Percentiles rank a stretch among this genome's conserved stretches.
These are phyloP conservation scores for Vitis riparia DNA, from an alignment of 164 flowering plant genomes.

Conservation along the genomic window DNA sequence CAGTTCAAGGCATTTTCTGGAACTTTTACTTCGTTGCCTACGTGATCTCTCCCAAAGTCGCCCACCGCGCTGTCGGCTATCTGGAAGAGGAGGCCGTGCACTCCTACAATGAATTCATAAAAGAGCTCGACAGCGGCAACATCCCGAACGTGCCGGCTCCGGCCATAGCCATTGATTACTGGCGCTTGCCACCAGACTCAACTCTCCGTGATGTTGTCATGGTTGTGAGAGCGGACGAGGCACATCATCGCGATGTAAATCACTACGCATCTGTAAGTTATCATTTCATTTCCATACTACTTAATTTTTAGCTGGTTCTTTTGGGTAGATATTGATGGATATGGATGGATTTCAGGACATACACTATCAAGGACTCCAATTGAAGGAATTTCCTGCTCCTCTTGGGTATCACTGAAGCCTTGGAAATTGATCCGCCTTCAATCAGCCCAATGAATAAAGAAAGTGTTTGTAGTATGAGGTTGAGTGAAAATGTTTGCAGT, in stretches of 20 bases:
- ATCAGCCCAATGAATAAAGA: no score
- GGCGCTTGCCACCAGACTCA: conserved; percentile 53
- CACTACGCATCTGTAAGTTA: conserved; percentile 68
- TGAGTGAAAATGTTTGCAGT: no score
- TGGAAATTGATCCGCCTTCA: no score
- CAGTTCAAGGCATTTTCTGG: conserved; percentile 51
- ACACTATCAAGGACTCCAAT: conserved; percentile 52
- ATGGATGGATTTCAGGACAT: conserved; percentile 46
- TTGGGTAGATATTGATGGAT: not conserved
- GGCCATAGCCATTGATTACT: conserved; percentile 77
- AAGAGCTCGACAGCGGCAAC: conserved; percentile 38
- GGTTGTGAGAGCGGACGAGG: conserved; percentile 73
- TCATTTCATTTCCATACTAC: not conserved
- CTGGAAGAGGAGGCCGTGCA: conserved; percentile 51
- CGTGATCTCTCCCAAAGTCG: conserved; percentile 41
- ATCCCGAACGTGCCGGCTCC: conserved; percentile 50
- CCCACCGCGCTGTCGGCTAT: conserved; percentile 47
- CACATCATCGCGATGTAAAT: conserved; percentile 74
- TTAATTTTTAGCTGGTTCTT: not conserved
- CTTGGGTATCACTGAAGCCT: conserved; percentile 50
- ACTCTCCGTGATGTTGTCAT: conserved; percentile 65
- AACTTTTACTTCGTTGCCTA: conserved; percentile 44
- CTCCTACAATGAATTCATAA: conserved; percentile 47
- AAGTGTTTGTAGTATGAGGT: no score
- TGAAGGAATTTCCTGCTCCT: conserved; percentile 62